Evolutionary conservation across 208 protist species (phyloP), one percentile per base, ranked within the genome.

Genomic region (Trypanosoma platydactyli): DNA sequence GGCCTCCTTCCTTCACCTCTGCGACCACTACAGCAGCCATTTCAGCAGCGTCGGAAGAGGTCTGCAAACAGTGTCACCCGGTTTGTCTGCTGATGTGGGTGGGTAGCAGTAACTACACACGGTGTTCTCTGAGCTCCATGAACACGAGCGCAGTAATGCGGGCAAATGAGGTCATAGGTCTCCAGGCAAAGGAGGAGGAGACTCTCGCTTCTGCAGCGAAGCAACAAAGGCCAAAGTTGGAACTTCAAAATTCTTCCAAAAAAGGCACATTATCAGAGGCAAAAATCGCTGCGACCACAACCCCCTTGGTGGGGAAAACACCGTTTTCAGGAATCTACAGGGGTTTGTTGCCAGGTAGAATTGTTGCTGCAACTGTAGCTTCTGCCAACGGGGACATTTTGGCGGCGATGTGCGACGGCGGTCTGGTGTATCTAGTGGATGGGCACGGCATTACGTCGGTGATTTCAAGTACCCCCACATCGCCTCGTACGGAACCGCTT

Each of bases 371-470:
- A 20, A 5, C 51, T 5, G 15, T 44, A 22, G 53, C 55, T 5
- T 50, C 61, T 44, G 29, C 52, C 18, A 55, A 75, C 48, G 46
- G 61, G 1, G 27, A 3, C 12, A 15, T 68, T 29, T 60, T 68
- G 16, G 69, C 55, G 20, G 45, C 64, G 15, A 54, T 35, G 27
- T 69, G 62, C 22, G 46, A 22, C 6, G 56, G 41, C 7, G 62
- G 61, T 29, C 27, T 12, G n/a, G 48, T 75, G 1, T 75, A 75
- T 45, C 40, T 75, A 9, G 44, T 68, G n/a, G 61, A 68, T 33
- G 48, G 52, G 2, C 18, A 51, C 18, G 69, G 69, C n/a, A 48
- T 67, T 22, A 67, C 53, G 15, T 66, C 60, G 15, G 59, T 67
- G 45, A 13, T 63, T 22, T 61, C 41, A 22, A 25, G 16, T n/a